Conservation (phyloP, 371 early-diverging fungal genomes). For the Thermomucor indicae-seudaticae region DNA sequence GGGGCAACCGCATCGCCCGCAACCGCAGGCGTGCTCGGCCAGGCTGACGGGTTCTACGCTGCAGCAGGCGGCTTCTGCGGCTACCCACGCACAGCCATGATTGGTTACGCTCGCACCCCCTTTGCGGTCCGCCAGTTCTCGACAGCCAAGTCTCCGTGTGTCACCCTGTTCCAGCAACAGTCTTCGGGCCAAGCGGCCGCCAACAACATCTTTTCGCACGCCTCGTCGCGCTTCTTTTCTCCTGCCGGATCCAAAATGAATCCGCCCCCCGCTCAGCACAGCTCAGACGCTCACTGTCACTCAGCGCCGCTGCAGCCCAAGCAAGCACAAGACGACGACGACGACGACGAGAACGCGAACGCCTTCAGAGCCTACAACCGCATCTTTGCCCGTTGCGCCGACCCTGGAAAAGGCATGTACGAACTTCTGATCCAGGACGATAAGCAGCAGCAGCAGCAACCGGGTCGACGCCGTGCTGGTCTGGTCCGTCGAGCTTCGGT, state of each 20-base stretch:
- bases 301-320: not conserved
- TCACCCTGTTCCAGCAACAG: constrained; percentile 13
- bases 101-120: constrained; percentile 11
- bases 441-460: not conserved
- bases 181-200: not conserved
- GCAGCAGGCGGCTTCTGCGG: constrained; percentile 4
- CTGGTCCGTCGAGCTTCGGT: constrained; percentile 9
- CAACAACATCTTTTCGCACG: constrained; percentile 12
- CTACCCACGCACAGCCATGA: constrained; percentile 6
- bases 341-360: not conserved
- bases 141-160: constrained; percentile 9
- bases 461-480: not conserved
- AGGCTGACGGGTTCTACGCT: constrained; percentile 1
- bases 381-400: not conserved
- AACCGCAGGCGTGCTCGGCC: not conserved
- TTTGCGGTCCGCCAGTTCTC: constrained; percentile 13
- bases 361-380: not conserved
- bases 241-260: constrained; percentile 15
- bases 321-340: not conserved
- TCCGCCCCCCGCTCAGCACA: constrained; percentile 2
- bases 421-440: constrained; percentile 11
- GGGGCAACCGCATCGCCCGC: constrained; percentile 3
- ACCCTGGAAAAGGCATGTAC: constrained; percentile 1
- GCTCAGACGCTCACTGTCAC: constrained; percentile 2
- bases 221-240: constrained; percentile 16